Evolutionary conservation across 2,329 filamentous ascomycete species (phyloP), one percentile per base, ranked within the genome.

Genomic region (Claviceps paspali): DNA sequence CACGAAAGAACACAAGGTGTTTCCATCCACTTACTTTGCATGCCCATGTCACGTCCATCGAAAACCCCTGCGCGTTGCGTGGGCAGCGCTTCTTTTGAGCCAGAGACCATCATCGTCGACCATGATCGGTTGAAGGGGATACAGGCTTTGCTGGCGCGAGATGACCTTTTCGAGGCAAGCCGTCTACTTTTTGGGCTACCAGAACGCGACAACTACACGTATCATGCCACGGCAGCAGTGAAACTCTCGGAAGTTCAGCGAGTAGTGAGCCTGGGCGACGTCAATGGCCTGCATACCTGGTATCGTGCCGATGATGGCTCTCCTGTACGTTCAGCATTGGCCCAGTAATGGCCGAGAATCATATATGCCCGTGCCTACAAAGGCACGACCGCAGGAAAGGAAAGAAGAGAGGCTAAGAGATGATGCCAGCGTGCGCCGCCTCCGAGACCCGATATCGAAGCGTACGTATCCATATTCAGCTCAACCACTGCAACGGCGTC

Each of bases 401-500:
- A n/a, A n/a, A n/a, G n/a, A n/a, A 14, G 2, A 12, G 8, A 29
- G 11, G 26, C 38, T 36, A 28, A 40, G 15, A 4, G 6, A 22
- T 34, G 4, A 12, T 26, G 10, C 11, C 45, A 63, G 53, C 57
- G 57, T 49, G 54, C 59, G 2, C 59, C 68, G 6, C 76, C 75
- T 6, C 60, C 69, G 2, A 56, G 56, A 31, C 46, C 65, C 38
- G 81, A 85, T 48, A 68, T 79, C 39, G 64, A 68, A 30, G 71
- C 79, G 14, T 85, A 86, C 60, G 68, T 73, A 27, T 62, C 69
- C 33, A 65, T 86, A 49, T 85, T 84, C 62, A 62, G 62, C 23
- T 67, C 79, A 1, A 59, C 65, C 1, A 75, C 74, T 4, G 62
- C 64, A 10, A 78, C 76, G 2, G 48, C 65, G 5, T 73, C 77